phyloP scores from a whole-genome alignment of 805 yeast genomes.

The Komagataella kurtzmanii region DNA sequence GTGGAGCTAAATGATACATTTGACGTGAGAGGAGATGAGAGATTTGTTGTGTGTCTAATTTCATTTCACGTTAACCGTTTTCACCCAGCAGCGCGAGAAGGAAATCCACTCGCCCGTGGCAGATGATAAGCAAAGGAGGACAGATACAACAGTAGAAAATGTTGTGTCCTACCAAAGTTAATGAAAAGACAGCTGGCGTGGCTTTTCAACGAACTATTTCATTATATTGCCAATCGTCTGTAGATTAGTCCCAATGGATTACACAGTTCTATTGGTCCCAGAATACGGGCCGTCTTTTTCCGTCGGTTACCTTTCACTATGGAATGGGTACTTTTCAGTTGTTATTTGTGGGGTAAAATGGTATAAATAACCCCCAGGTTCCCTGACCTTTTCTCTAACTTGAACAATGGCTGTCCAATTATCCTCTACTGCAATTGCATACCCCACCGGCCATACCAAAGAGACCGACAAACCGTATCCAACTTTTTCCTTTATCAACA shows the following conservation, averaged over 20 bases:
- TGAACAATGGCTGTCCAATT: slow-evolving; percentile 7
- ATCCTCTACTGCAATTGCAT: slow-evolving; percentile 20
- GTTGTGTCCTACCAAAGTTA: not conserved
- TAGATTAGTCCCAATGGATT: too few relatives aligned
- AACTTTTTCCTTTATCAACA: slow-evolving; percentile 38
- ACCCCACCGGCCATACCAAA: slow-evolving; percentile 26
- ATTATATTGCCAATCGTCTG: too few relatives aligned
- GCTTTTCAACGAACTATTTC: too few relatives aligned
- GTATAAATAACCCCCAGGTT: not conserved
- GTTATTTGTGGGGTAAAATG: not conserved
- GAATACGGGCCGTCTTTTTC: not conserved
- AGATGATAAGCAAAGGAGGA: not conserved
- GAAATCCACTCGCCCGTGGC: not conserved
- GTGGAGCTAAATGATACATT: not conserved
- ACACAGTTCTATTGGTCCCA: not conserved
- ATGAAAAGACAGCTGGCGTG: not conserved
- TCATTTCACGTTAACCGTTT: too few relatives aligned
- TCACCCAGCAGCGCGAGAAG: too few relatives aligned
- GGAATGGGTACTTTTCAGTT: not conserved
- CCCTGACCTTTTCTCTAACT: not conserved
- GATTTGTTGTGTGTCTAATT: too few relatives aligned
- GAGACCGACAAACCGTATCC: slow-evolving; percentile 27
- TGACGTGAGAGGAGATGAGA: not conserved
- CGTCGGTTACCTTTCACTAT: not conserved
- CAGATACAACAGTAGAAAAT: not conserved